A percentile compares a stretch with the other conserved stretches of the same genome.
phyloP scores from a whole-genome alignment of 2,329 filamentous ascomycete species.

The Aspergillus cejpii region DNA sequence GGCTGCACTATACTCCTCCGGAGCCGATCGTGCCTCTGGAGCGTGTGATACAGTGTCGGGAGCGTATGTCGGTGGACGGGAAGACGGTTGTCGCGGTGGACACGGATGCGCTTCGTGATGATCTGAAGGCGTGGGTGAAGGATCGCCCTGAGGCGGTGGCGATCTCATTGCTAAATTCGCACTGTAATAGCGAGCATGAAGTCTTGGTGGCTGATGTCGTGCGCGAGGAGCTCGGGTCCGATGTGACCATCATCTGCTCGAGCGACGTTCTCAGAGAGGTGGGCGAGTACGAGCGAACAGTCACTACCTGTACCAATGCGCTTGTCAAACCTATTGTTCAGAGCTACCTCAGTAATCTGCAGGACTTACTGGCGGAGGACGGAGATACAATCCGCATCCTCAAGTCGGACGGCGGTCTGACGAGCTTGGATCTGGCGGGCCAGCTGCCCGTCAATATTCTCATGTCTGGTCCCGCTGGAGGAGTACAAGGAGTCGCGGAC shows the following conservation, averaged over 20 bases:
- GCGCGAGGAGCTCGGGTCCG: constrained; percentile 39
- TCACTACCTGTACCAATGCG: constrained; percentile 45
- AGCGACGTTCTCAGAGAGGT: constrained; percentile 44
- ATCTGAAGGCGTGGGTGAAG: constrained; percentile 35
- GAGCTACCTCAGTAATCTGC: constrained; percentile 40
- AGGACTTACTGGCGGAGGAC: constrained; percentile 36
- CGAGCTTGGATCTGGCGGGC: constrained; percentile 41
- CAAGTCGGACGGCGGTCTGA: constrained; percentile 47
- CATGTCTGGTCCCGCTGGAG: constrained; percentile 48
- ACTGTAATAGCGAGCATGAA: constrained; percentile 43
- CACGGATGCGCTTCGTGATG: constrained; percentile 33
- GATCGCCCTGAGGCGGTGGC: constrained; percentile 43
- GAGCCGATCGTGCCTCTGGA: constrained; percentile 47
- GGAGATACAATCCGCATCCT: constrained; percentile 45
- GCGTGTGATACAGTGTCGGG: constrained; percentile 42
- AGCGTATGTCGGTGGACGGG: constrained; percentile 42
- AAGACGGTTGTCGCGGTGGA: constrained; percentile 39
- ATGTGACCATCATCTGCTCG: constrained; percentile 43
- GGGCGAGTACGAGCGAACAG: constrained; percentile 46
- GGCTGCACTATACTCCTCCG: constrained; percentile 45
- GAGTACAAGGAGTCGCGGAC: constrained; percentile 46
- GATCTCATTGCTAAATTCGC: constrained; percentile 45
- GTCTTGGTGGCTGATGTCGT: constrained; percentile 35
- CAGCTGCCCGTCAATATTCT: constrained; percentile 46
- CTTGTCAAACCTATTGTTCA: constrained; percentile 46